Evolutionary conservation across 768 basidiomycete genomes (phyloP).

Genomic region (Neoboletus magnificus): DNA sequence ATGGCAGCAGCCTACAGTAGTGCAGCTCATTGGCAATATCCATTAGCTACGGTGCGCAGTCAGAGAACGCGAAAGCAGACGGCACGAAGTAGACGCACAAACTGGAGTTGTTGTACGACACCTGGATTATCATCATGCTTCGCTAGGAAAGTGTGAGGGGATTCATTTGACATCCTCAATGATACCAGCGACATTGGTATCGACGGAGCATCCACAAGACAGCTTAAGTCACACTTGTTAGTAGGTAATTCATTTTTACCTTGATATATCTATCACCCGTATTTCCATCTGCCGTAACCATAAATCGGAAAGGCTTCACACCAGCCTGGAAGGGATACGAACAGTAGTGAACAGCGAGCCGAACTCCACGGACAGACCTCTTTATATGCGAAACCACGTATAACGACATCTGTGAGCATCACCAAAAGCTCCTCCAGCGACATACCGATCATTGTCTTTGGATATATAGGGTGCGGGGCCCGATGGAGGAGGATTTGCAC

Average conservation of each 20-base stretch:
- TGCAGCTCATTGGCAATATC: conserved; percentile 11
- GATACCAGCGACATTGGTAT: not conserved
- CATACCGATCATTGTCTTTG: not conserved
- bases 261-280: not conserved
- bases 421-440: conserved; percentile 10
- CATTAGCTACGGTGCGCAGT: conserved; percentile 12
- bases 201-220: conserved; percentile 18
- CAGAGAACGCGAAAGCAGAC: conserved; percentile 14
- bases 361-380: not conserved
- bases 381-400: not conserved
- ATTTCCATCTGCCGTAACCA: not conserved
- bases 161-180: too few relatives aligned
- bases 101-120: not conserved
- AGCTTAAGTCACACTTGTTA: not conserved
- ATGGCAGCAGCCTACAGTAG: conserved; percentile 1
- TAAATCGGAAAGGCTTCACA: conserved; percentile 15
- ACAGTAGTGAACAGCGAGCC: not conserved
- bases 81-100: conserved; percentile 17
- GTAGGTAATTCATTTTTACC: not conserved
- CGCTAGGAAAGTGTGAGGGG: conserved; percentile 13
- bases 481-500: not conserved
- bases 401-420: conserved; percentile 14
- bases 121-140: not conserved
- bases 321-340: conserved; percentile 9
- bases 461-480: conserved; percentile 10